Base-by-base conservation (phyloP, 1,284 basidiomycete species). In the Rhodofomes roseus region DNA sequence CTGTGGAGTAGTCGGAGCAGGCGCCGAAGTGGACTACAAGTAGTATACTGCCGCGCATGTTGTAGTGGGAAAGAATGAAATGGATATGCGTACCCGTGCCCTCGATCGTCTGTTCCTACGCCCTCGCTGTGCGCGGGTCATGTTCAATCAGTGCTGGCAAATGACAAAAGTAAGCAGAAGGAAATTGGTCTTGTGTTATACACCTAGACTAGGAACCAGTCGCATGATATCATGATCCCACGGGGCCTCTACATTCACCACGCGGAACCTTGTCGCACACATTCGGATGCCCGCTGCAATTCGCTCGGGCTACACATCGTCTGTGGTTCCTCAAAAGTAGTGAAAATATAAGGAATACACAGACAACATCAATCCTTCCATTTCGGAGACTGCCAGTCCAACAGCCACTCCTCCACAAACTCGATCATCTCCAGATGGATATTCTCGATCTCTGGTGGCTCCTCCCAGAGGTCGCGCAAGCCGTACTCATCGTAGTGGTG, bases 401-500 rank as follows among this genome's bases (percentile, higher is more conserved):
- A 81, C 65, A 98, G 71, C 96, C 96, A 98, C 48, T 80, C 81
- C 60, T 75, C 76, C 23, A 98, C 93, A 70, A 98, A 98, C 16
- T 73, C 76, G 43, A 95, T 82, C 79, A 90, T 91, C 70, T 95
- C 86, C 43, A 75, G 73, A 66, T 98, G 96, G 52, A 98, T 90
- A 66, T 85, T 81, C 60, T 81, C 79, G 65, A 98, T 96, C 65
- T 93, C 82, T 9, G 75, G 68, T 1, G 96, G 96, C 70, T 97
- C 95, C 29, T 82, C 76, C 0, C 73, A 68, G 37, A 84, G 77
- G 63, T 93, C 77, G 11, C 68, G 68, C n/a, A 93, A 78, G 0
- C 95, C 94, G 68, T 91, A 90, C 76, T 95, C 92, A 67, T 96
- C 95, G 68, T 88, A 96, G 69, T 96, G 95, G 71, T 97, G 95